Percentiles rank a stretch among this genome's conserved stretches.
phyloP scores from a whole-genome alignment of 306 rosid species.

The Cicer bijugum region DNA sequence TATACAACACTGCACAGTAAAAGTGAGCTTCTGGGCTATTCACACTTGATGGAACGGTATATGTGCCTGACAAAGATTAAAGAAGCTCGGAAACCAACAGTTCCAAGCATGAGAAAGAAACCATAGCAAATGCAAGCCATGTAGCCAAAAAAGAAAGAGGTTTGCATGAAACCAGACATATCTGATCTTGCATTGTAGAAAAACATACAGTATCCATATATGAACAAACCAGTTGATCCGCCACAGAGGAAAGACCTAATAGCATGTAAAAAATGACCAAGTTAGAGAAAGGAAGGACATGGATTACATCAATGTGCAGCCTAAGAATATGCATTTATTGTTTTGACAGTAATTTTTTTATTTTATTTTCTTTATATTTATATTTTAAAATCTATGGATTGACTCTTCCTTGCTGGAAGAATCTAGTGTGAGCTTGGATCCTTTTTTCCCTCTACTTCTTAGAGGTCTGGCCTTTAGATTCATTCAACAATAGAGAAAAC shows the following conservation, averaged over 20 bases:
- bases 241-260: slow-evolving; percentile 61
- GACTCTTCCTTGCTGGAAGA: background rate
- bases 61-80: slow-evolving; percentile 55
- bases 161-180: slow-evolving; percentile 67
- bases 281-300: slow-evolving; percentile 30
- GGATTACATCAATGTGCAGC: background rate
- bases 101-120: slow-evolving; percentile 65
- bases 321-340: background rate
- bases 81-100: slow-evolving; percentile 56
- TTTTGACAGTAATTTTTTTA: background rate
- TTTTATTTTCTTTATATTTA: background rate
- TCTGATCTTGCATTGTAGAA: slow-evolving; percentile 61
- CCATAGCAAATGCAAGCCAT: slow-evolving; percentile 69
- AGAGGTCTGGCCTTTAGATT: background rate
- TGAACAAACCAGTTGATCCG: slow-evolving; percentile 65
- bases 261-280: slow-evolving; percentile 23
- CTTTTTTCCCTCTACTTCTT: background rate
- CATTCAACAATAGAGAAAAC: background rate
- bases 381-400: background rate
- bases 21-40: slow-evolving; percentile 45
- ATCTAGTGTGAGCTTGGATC: background rate
- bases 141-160: slow-evolving; percentile 64
- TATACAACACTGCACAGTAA: slow-evolving; percentile 17
- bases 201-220: slow-evolving; percentile 56
- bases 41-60: slow-evolving; percentile 56